Base-by-base conservation (phyloP, 176 grass and related monocot genomes). In the Oryza coarctata region DNA sequence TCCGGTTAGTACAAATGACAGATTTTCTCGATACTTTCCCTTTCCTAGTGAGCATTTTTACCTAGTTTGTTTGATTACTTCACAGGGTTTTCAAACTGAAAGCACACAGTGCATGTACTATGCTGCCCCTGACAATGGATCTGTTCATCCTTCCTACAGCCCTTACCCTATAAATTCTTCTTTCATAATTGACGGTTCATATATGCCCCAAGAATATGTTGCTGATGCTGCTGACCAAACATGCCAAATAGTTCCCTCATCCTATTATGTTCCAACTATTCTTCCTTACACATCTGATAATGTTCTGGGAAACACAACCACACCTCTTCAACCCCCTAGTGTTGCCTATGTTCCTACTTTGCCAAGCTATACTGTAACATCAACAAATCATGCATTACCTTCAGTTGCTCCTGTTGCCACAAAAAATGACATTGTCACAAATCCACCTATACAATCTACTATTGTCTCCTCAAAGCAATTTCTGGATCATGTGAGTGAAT, bases 21-120 rank as follows among this genome's bases (percentile, higher is more conserved):
- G 3, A 28, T 61, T 70, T 70, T 32, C 12, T 38, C 7, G 39
- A 3, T 62, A 30, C 3, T 73, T 62, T 30, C 3, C 33, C 22
- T 58, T 73, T 86, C 50, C 10, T 26, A 9, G n/a, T 41, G n/a
- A 15, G 17, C 39, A 29, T 85, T 71, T 68, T 43, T 80, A 70
- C 55, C 20, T 85, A 20, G 11, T 12, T 58, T 55, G 50, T 63
- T 32, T n/a, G 4, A 68, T 68, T 20, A 20, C 29, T 29, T 77
- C 22, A 6, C 75, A 87, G 85, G 75, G 57, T 83, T 81, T 87
- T 15, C 91, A 94, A 73, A n/a, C 86, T 27, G 91, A 93, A 75
- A 78, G 81, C 70, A 87, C 85, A 36, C 88, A 68, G 32, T 91
- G 77, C 22, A 1, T 99, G 20, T 99, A 94, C 80, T 95, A 92